These are phyloP conservation scores for Thalassiosira allenii DNA, from an alignment of 352 stramenopile genomes.

Conservation along the genomic window DNA sequence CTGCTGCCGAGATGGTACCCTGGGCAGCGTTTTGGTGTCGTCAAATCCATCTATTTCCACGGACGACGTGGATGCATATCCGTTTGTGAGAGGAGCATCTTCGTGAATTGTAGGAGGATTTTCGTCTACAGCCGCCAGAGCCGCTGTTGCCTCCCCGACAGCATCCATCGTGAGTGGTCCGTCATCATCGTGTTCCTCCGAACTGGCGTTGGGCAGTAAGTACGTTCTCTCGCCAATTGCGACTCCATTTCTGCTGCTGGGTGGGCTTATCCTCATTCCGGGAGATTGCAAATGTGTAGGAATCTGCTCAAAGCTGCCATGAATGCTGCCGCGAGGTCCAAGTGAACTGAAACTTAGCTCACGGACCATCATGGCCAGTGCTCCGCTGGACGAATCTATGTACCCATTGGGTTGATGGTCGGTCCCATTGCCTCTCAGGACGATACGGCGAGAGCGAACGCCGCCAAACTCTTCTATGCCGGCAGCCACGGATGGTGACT, in stretches of 20 bases:
- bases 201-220: background rate
- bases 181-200: conserved; percentile 16
- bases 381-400: conserved; percentile 19
- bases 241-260: background rate
- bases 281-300: background rate
- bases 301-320: background rate
- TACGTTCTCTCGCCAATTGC: no score
- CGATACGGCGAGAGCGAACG: conserved; percentile 18
- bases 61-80: background rate
- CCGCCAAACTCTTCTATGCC: conserved; percentile 49
- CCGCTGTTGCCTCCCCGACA: background rate
- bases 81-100: conserved; percentile 22
- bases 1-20: conserved; percentile 17
- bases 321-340: no score
- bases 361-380: conserved; percentile 34
- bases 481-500: conserved; percentile 29
- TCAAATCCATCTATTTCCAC: background rate
- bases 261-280: background rate
- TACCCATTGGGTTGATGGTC: conserved; percentile 11
- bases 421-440: conserved; percentile 17
- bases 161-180: conserved; percentile 17
- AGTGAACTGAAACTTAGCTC: conserved; percentile 33
- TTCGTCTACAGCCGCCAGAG: background rate
- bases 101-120: conserved; percentile 22
- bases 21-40: background rate